Evolutionary conservation across 306 rosid species (phyloP).

Genomic region (Crotalaria pallida): DNA sequence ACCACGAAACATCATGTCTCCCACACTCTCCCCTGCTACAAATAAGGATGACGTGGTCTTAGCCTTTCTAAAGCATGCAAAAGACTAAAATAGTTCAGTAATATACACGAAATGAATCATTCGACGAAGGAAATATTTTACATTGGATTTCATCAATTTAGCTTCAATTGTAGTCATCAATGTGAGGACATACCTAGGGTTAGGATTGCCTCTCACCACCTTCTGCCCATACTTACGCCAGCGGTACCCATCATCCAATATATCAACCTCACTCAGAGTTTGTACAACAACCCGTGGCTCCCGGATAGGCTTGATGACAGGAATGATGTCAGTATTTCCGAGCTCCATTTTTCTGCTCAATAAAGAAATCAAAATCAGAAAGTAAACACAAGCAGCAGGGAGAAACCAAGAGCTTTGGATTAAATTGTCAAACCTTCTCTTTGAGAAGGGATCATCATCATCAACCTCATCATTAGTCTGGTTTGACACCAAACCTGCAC

Average conservation of each 20-base stretch:
- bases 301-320: slow-evolving; percentile 85
- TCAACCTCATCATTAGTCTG: slow-evolving; percentile 62
- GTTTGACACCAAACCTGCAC: slow-evolving; percentile 44
- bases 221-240: slow-evolving; percentile 99
- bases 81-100: not conserved
- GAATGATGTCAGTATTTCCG: slow-evolving; percentile 60
- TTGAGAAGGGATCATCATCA: slow-evolving; percentile 81
- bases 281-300: slow-evolving; percentile 99
- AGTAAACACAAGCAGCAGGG: slow-evolving; percentile 3
- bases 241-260: slow-evolving; percentile 98
- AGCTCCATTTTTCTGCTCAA: slow-evolving; percentile 76
- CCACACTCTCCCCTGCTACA: not conserved
- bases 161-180: slow-evolving; percentile 10
- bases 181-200: slow-evolving; percentile 69
- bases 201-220: slow-evolving; percentile 99
- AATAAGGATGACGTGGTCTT: not conserved
- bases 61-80: not conserved
- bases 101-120: not conserved
- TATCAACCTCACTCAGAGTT: slow-evolving; percentile 96
- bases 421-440: slow-evolving; percentile 65
- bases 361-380: slow-evolving; percentile 20
- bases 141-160: slow-evolving; percentile 7
- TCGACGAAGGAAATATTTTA: not conserved
- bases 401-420: slow-evolving; percentile 14
- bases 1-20: not conserved